Evolutionary conservation across 495 filamentous ascomycete genomes (phyloP), one percentile per base, ranked within the genome.

Genomic region (Penicillium psychrofluorescens): DNA sequence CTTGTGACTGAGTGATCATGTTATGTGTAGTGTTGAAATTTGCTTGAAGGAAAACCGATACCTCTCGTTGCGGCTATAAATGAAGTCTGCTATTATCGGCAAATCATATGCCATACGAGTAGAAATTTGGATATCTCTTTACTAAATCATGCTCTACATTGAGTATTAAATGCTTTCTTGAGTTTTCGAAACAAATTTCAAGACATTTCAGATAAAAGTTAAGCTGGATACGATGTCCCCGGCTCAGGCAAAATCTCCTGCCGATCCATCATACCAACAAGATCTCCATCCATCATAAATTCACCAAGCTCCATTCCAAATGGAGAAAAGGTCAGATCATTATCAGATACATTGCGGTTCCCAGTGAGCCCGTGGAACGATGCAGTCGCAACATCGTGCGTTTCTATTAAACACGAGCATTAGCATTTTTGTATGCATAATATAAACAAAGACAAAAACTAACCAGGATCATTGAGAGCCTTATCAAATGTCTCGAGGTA

Each of bases 281-380:
- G 56, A 45, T 69, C 65, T 10, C 61, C 59, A 49, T 71, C 68
- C 33, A 69, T 48, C 63, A 71, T 70, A 13, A 71, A 71, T 44
- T 71, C 68, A 1, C 68, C 65, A 8, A 70, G 45, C 12, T 70
- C 67, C 43, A 67, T 47, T 0, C 64, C 49, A 34, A 71, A 56
- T 6, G 67, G 67, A n/a, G 54, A 45, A 29, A 58, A 37, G 41
- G 43, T 35, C 29, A 53, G 47, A 9, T 53, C 48, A 14, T 33
- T 40, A 4, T 37, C 14, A 8, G 45, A 12, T 9, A 45, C 35
- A 36, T 45, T 10, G 28, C 27, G 22, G 16, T 11, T n/a, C n/a
- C 36, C 38, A 51, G 37, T 9, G 38, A 61, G 14, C 12, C 11
- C n/a, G 40, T 48, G 13, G 35, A 49, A 15, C 32, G 47, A 29